Base-by-base conservation (phyloP, 495 filamentous ascomycete species). In the Talaromyces stipitatus region DNA sequence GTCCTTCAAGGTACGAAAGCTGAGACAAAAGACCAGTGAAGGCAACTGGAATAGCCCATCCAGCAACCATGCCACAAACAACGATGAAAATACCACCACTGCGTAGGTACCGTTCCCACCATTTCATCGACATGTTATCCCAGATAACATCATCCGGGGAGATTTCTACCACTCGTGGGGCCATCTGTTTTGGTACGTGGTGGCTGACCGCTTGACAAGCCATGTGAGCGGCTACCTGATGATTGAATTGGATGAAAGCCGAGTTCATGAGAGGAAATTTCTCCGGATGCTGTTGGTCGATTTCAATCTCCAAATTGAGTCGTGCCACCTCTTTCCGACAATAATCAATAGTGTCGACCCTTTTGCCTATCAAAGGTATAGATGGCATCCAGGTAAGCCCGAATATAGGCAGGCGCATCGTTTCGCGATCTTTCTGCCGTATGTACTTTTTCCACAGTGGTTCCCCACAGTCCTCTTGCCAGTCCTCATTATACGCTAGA, bases 171-270 rank as follows among this genome's bases (percentile, higher is more conserved):
- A 87, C 81, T 20, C 94, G 88, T 26, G 94, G 95, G 3, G 89
- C 85, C 94, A 98, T 98, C 54, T 92, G 86, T 63, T 92, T 90
- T 2, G 95, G 95, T 5, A 94, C 68, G 64, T 98, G 94, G 63
- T 97, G 92, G 43, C 84, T 91, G 59, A 96, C 83, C 23, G 90
- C 80, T 69, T 98, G 94, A 68, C 90, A 96, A 57, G 92, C 92
- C 94, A 98, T 97, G 64, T 98, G 94, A 2, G 94, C 94, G 7
- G 92, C 91, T 4, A 96, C 90, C 70, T 98, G 94, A 64, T 96
- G 89, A 62, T 97, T 96, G 79, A 98, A 98, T 68, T 98, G 94
- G 55, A 98, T 91, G 64, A 98, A 98, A 12, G 94, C 94, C 11
- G 95, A 96, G 63, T 91, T 97, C 92, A 98, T 96, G 54, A 92